Evolutionary conservation across 345 rosid genomes (phyloP).

Genomic region (Citrus mangshanensis): DNA sequence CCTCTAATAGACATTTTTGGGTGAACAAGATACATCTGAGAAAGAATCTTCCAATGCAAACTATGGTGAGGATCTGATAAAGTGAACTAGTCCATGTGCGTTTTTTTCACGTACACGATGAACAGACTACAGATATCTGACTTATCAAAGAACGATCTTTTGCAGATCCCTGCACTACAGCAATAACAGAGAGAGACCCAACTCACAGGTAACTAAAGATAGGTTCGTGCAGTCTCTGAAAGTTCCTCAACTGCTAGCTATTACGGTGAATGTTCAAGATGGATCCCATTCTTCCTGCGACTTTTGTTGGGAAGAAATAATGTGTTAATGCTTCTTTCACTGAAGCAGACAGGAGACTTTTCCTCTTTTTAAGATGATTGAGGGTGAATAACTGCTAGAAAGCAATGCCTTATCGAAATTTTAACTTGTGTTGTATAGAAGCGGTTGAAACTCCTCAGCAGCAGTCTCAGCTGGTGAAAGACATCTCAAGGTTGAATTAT

Average conservation of each 20-base stretch:
- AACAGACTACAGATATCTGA: not conserved
- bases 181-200: not conserved
- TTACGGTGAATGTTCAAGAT: not conserved
- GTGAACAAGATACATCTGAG: not conserved
- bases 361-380: not conserved
- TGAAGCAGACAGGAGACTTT: not conserved
- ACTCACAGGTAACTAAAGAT: not conserved
- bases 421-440: not conserved
- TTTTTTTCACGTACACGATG: not conserved
- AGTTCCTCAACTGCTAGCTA: not conserved
- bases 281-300: not conserved
- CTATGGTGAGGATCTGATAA: no score
- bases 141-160: not conserved
- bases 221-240: not conserved
- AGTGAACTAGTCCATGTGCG: not conserved
- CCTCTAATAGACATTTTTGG: not conserved
- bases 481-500: not conserved
- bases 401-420: not conserved
- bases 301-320: not conserved
- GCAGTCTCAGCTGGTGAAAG: not conserved
- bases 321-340: not conserved
- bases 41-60: not conserved
- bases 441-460: not conserved
- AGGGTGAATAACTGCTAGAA: not conserved
- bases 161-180: not conserved